A percentile compares a stretch with the other conserved stretches of the same genome.
These are phyloP conservation scores for Moesziomyces parantarcticus DNA, from an alignment of 1,284 basidiomycete species.

Conservation along the genomic window DNA sequence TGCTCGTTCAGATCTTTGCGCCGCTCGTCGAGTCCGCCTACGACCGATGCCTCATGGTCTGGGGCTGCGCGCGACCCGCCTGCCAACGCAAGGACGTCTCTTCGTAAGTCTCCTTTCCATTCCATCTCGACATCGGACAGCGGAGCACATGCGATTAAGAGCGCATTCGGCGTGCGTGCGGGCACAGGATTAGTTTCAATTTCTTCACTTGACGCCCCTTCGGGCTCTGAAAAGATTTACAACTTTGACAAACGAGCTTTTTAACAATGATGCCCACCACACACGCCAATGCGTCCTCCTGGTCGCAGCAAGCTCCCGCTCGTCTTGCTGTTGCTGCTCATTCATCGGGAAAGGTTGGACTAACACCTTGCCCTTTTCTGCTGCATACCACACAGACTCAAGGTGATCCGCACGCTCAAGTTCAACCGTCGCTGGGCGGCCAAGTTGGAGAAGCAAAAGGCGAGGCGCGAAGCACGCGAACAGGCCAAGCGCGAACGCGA, in stretches of 20 bases:
- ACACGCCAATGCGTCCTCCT: slow-evolving; percentile 14
- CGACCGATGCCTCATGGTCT: slow-evolving; percentile 64
- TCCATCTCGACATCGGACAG: not conserved
- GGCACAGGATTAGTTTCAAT: slow-evolving; percentile 66
- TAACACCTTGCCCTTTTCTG: slow-evolving; percentile 2
- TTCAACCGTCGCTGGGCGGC: slow-evolving; percentile 66
- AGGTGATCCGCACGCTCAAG: slow-evolving; percentile 62
- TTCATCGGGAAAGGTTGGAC: not conserved
- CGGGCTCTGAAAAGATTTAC: slow-evolving; percentile 59
- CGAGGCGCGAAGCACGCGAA: slow-evolving; percentile 22
- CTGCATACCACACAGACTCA: slow-evolving; percentile 42
- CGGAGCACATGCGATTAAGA: too few species aligned
- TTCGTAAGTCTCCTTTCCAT: slow-evolving; percentile 50
- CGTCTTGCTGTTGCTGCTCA: not conserved
- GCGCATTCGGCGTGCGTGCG: not conserved
- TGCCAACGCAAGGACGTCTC: slow-evolving; percentile 59
- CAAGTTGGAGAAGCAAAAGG: slow-evolving; percentile 62
- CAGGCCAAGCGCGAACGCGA: slow-evolving; percentile 40
- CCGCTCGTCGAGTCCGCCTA: slow-evolving; percentile 63
- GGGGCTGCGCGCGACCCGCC: slow-evolving; percentile 59
- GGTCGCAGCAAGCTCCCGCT: not conserved
- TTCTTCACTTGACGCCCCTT: slow-evolving; percentile 67
- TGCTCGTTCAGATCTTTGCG: slow-evolving; percentile 67
- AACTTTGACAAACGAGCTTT: slow-evolving; percentile 68
- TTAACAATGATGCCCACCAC: slow-evolving; percentile 64